Evolutionary conservation across 2,329 filamentous ascomycete genomes (phyloP).

Genomic region (Sporothrix curviconia): DNA sequence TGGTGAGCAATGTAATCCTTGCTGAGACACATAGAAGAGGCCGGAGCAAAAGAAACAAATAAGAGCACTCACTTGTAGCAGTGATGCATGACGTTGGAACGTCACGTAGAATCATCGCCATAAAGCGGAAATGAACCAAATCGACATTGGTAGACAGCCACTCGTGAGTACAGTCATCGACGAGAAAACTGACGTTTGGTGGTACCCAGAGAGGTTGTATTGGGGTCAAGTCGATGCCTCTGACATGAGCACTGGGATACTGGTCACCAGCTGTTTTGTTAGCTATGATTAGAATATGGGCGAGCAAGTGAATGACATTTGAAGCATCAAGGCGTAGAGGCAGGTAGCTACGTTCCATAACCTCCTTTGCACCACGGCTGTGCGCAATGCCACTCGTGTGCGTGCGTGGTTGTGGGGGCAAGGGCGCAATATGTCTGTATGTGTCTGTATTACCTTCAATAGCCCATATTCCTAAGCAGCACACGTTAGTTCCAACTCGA

Average conservation of each 20-base stretch:
- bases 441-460: constrained; percentile 21
- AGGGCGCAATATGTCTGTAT: too few species aligned
- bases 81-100: constrained; percentile 41
- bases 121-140: constrained; percentile 52
- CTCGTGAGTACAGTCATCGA: constrained; percentile 37
- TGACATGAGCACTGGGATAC: constrained; percentile 34
- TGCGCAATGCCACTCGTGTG: too few species aligned
- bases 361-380: too few species aligned
- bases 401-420: too few species aligned
- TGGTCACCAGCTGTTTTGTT: constrained; percentile 24
- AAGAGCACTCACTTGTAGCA: constrained; percentile 26
- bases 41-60: background rate
- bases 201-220: constrained; percentile 44
- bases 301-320: too few species aligned
- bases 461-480: constrained; percentile 30
- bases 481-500: background rate
- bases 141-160: constrained; percentile 54
- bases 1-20: background rate
- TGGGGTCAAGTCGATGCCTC: constrained; percentile 37
- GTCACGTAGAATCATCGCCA: constrained; percentile 46
- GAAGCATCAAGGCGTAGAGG: background rate
- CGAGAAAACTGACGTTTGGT: constrained; percentile 18
- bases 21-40: background rate
- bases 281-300: background rate
- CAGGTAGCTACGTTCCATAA: too few species aligned